Conservation (phyloP, 1,284 basidiomycete genomes). For the Wallemia hederae region DNA sequence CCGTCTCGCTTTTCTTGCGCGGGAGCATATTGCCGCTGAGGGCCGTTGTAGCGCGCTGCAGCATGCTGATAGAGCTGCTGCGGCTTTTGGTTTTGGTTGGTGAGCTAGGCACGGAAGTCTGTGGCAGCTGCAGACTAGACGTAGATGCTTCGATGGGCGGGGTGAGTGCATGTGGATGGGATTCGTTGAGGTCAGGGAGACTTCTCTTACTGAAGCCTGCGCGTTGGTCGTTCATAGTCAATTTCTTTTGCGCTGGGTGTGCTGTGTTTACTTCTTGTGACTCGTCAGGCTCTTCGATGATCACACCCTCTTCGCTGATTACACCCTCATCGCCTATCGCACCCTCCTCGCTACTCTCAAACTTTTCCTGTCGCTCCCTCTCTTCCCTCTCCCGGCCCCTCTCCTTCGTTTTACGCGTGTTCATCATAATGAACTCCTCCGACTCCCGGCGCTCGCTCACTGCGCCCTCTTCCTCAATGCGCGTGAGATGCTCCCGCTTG, state of each 20-base stretch:
- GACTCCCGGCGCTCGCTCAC: slow-evolving; percentile 9
- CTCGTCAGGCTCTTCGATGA: no score
- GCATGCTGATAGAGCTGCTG: slow-evolving; percentile 63
- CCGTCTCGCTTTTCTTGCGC: slow-evolving; percentile 27
- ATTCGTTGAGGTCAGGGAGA: background rate
- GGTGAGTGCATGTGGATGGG: background rate
- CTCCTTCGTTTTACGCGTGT: slow-evolving; percentile 11
- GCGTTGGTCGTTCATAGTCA: background rate
- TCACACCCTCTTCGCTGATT: no score
- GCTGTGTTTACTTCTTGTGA: background rate
- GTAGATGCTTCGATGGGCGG: background rate
- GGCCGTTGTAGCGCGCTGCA: slow-evolving; percentile 66
- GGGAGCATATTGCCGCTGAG: slow-evolving; percentile 48
- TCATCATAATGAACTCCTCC: slow-evolving; percentile 9
- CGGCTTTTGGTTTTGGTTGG: slow-evolving; percentile 25
- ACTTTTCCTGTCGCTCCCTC: slow-evolving; percentile 15
- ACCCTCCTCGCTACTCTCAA: slow-evolving; percentile 9
- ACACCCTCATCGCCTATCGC: slow-evolving; percentile 6
- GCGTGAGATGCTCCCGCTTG: slow-evolving; percentile 16
- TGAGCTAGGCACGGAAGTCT: slow-evolving; percentile 7
- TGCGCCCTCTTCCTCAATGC: slow-evolving; percentile 15
- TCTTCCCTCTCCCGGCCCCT: slow-evolving; percentile 7
- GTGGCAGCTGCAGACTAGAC: slow-evolving; percentile 7
- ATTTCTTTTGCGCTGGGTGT: no score
- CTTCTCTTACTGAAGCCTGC: background rate